A percentile compares a stretch with the other conserved stretches of the same genome.
Conservation (phyloP, 345 rosid species). For the Melastoma malabathricum region DNA sequence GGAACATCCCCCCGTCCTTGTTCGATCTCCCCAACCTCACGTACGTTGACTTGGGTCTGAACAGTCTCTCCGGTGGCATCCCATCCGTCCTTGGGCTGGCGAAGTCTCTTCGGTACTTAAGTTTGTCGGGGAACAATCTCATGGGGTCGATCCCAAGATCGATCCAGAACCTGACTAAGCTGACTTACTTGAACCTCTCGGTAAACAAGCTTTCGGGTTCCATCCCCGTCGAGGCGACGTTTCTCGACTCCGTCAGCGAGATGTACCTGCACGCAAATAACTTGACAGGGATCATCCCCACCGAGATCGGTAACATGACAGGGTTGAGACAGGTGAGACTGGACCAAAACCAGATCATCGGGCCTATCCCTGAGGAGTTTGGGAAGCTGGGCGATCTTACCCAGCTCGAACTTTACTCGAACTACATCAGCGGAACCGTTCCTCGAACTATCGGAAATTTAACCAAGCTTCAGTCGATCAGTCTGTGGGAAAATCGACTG, state of each 20-base stretch:
- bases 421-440: neutral
- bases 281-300: neutral
- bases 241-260: neutral
- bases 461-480: neutral
- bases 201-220: neutral
- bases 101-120: neutral
- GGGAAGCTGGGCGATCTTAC: neutral
- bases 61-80: neutral
- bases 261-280: neutral
- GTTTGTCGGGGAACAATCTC: neutral
- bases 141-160: neutral
- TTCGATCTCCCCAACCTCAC: constrained; percentile 1
- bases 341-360: neutral
- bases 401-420: accelerated
- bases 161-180: neutral
- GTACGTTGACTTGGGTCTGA: neutral
- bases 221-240: constrained; percentile 8
- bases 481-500: neutral
- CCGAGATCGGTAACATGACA: neutral
- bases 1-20: neutral
- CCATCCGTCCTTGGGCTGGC: neutral
- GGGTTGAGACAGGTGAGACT: neutral
- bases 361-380: neutral
- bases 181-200: neutral
- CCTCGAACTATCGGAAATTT: neutral